These are phyloP conservation scores for Leucaena leucocephala DNA, from an alignment of 306 rosid species.

Conservation along the genomic window DNA sequence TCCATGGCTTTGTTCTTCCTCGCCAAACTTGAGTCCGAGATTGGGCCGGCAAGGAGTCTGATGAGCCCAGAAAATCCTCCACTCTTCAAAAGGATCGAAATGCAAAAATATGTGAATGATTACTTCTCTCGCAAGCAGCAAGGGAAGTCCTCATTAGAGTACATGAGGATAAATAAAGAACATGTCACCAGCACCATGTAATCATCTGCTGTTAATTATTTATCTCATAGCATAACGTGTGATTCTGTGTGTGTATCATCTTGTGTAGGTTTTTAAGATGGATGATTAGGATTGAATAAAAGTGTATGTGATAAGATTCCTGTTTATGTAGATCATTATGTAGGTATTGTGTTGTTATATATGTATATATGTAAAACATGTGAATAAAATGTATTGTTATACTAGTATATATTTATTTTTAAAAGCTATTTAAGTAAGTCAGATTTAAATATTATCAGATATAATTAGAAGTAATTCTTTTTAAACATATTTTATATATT, in stretches of 20 bases:
- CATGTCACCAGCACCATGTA: neutral
- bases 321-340: neutral
- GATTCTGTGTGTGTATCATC: neutral
- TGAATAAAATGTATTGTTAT: too few relatives aligned
- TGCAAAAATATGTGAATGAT: constrained; percentile 47
- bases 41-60: constrained; percentile 48
- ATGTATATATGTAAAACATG: too few relatives aligned
- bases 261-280: neutral
- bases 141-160: constrained; percentile 60
- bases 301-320: neutral
- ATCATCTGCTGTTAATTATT: too few relatives aligned
- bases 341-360: too few relatives aligned
- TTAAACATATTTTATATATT: too few relatives aligned
- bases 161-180: constrained; percentile 39
- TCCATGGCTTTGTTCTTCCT: constrained; percentile 58
- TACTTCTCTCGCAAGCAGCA: constrained; percentile 41
- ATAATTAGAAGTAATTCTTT: too few relatives aligned
- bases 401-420: too few relatives aligned
- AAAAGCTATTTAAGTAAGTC: too few relatives aligned
- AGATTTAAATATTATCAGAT: too few relatives aligned
- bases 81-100: constrained; percentile 32
- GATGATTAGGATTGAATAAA: neutral
- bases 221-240: neutral
- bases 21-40: constrained; percentile 52
- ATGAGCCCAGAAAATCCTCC: constrained; percentile 52